Percentiles rank a stretch among this genome's conserved stretches.
phyloP scores from a whole-genome alignment of 768 basidiomycete genomes.

The Pulveroboletus ravenelii region DNA sequence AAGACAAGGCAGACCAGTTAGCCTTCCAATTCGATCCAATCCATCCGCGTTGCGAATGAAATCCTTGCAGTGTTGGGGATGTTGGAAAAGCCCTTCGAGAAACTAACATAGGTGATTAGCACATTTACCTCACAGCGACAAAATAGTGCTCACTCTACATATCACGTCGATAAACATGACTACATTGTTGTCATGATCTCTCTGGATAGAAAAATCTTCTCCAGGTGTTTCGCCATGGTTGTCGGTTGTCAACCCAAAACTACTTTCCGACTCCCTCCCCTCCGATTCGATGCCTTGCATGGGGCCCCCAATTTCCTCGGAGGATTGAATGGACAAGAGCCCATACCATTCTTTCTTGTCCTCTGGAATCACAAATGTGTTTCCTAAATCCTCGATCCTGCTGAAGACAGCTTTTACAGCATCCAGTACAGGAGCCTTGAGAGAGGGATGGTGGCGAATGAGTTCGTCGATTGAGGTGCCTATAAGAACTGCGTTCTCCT shows the following conservation, averaged over 20 bases:
- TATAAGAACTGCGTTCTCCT: slow-evolving; percentile 86
- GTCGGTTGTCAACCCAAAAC: slow-evolving; percentile 16
- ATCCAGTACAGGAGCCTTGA: slow-evolving; percentile 78
- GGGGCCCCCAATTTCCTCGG: slow-evolving; percentile 32
- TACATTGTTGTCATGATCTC: slow-evolving; percentile 68
- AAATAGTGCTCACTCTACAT: slow-evolving; percentile 54
- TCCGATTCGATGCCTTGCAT: slow-evolving; percentile 45
- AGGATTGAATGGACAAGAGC: slow-evolving; percentile 35
- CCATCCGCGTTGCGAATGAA: slow-evolving; percentile 76
- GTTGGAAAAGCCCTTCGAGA: slow-evolving; percentile 92
- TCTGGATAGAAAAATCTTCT: slow-evolving; percentile 36
- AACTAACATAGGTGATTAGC: slow-evolving; percentile 47
- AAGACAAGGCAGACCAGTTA: slow-evolving; percentile 80
- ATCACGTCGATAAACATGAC: slow-evolving; percentile 78
- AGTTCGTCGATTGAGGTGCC: slow-evolving; percentile 93
- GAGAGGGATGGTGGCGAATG: slow-evolving; percentile 87
- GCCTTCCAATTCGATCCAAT: slow-evolving; percentile 64
- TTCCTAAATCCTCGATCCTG: slow-evolving; percentile 72
- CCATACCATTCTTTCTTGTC: slow-evolving; percentile 67
- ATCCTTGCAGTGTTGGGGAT: slow-evolving; percentile 83
- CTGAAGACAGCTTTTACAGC: slow-evolving; percentile 66
- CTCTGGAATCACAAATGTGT: slow-evolving; percentile 48
- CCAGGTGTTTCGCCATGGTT: slow-evolving; percentile 11
- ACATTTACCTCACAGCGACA: not conserved
- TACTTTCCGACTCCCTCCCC: slow-evolving; percentile 16